A percentile compares a stretch with the other conserved stretches of the same genome.
Evolutionary conservation across 495 filamentous ascomycete genomes (phyloP).

Genomic region (Aspergillus taichungensis): DNA sequence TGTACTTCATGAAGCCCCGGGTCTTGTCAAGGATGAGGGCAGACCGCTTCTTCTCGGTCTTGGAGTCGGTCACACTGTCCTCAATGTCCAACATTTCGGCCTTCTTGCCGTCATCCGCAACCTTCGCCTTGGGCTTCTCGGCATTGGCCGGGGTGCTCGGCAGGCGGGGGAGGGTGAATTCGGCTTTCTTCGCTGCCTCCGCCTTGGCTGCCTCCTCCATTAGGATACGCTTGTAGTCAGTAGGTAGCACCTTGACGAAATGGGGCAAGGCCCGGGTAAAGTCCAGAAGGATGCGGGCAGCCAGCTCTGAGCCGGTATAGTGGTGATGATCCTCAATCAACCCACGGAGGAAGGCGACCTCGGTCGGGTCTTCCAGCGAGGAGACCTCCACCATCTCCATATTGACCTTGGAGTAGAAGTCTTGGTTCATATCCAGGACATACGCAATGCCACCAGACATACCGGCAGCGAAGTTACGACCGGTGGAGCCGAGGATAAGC

Average conservation of each 20-base stretch:
- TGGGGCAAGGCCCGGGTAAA: slow-evolving; percentile 88
- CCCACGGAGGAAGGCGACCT: slow-evolving; percentile 90
- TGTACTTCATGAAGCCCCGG: slow-evolving; percentile 97
- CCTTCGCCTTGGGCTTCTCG: slow-evolving; percentile 53
- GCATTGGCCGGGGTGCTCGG: slow-evolving; percentile 45
- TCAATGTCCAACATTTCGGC: slow-evolving; percentile 88
- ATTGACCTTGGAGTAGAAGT: slow-evolving; percentile 94
- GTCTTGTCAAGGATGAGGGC: slow-evolving; percentile 97
- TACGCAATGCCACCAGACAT: slow-evolving; percentile 99
- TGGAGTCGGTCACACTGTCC: slow-evolving; percentile 78
- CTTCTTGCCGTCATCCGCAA: slow-evolving; percentile 56
- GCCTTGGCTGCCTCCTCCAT: slow-evolving; percentile 78
- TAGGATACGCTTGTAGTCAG: slow-evolving; percentile 95
- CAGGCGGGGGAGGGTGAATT: slow-evolving; percentile 76
- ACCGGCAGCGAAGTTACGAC: slow-evolving; percentile 98
- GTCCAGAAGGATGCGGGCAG: slow-evolving; percentile 92
- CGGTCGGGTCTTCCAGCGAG: slow-evolving; percentile 74
- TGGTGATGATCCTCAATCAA: slow-evolving; percentile 98
- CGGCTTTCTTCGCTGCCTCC: slow-evolving; percentile 71
- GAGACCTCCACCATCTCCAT: slow-evolving; percentile 97
- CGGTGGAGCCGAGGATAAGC: slow-evolving; percentile 79
- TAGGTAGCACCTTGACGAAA: slow-evolving; percentile 91
- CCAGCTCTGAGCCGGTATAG: slow-evolving; percentile 96
- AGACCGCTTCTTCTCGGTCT: slow-evolving; percentile 87
- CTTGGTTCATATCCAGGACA: slow-evolving; percentile 81